A percentile compares a stretch with the other conserved stretches of the same genome.
phyloP scores from a whole-genome alignment of 2,329 filamentous ascomycete species.

The Neoarthrinium moseri region DNA sequence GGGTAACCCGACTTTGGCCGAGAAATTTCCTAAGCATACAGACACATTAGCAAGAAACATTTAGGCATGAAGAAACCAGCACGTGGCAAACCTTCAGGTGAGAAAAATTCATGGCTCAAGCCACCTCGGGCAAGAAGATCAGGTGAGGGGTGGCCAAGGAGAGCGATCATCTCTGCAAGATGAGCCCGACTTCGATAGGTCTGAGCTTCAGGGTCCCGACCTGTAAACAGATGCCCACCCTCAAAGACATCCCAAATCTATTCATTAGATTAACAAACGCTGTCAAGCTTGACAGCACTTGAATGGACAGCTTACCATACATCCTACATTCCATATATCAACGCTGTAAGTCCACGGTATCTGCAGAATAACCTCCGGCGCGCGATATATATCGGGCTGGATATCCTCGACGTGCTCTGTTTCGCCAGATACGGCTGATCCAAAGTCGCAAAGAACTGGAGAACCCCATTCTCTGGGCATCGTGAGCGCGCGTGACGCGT shows the following conservation, averaged over 20 bases:
- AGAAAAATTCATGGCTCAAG: not conserved
- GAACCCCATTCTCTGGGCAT: slow-evolving; percentile 19
- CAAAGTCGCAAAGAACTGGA: slow-evolving; percentile 48
- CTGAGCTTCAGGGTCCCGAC: slow-evolving; percentile 34
- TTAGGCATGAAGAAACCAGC: too few species aligned
- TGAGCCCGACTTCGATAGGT: slow-evolving; percentile 42
- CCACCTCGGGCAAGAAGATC: slow-evolving; percentile 23
- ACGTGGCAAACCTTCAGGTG: not conserved
- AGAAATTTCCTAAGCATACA: too few species aligned
- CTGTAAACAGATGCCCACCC: slow-evolving; percentile 40
- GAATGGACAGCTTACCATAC: slow-evolving; percentile 39
- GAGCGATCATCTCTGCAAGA: slow-evolving; percentile 45
- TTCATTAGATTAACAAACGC: too few species aligned
- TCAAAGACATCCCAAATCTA: slow-evolving; percentile 51
- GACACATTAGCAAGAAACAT: too few species aligned
- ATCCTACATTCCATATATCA: slow-evolving; percentile 53
- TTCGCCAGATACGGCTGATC: slow-evolving; percentile 37
- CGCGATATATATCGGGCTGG: slow-evolving; percentile 39
- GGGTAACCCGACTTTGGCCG: too few species aligned
- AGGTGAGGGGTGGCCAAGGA: slow-evolving; percentile 42
- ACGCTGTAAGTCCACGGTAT: slow-evolving; percentile 43
- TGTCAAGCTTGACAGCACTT: not conserved
- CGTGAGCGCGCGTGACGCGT: slow-evolving; percentile 37
- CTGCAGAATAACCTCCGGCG: slow-evolving; percentile 46
- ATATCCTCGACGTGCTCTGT: slow-evolving; percentile 32